Percentiles rank a stretch among this genome's conserved stretches.
Conservation (phyloP, 768 basidiomycete genomes). For the Pleurotus citrinopileatus region DNA sequence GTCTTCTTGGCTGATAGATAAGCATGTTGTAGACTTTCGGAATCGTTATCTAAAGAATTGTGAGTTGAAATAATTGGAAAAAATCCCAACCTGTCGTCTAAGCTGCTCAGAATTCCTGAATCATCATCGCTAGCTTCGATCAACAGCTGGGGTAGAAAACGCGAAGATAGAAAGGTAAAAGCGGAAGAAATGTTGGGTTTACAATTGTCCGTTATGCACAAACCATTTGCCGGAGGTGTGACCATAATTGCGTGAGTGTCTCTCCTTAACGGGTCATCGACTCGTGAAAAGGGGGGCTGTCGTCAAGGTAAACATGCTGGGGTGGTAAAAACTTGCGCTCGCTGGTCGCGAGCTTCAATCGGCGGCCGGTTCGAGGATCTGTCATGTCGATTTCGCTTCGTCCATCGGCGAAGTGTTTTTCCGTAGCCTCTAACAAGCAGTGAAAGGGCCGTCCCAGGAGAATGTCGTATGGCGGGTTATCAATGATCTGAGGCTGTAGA, state of each 20-base stretch:
- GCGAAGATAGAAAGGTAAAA: no score
- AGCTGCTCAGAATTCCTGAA: no score
- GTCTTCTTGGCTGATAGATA: neutral
- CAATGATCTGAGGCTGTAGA: slow-evolving; percentile 13
- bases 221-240: no score
- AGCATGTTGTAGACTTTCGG: no score
- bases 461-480: slow-evolving; percentile 15
- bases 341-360: neutral
- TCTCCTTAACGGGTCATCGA: slow-evolving; percentile 6
- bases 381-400: neutral
- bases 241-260: neutral
- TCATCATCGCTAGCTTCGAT: no score
- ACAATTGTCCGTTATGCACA: neutral
- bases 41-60: no score
- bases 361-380: neutral
- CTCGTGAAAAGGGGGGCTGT: neutral
- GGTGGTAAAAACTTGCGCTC: neutral
- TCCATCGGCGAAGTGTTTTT: slow-evolving; percentile 2
- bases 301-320: neutral
- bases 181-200: neutral
- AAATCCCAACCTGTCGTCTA: no score
- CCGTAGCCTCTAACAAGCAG: neutral
- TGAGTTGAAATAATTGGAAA: no score
- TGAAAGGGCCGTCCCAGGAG: slow-evolving; percentile 13
- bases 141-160: no score